These are phyloP conservation scores for Edaphochlamys debaryana DNA, from an alignment of 139 green algal species.

Conservation along the genomic window DNA sequence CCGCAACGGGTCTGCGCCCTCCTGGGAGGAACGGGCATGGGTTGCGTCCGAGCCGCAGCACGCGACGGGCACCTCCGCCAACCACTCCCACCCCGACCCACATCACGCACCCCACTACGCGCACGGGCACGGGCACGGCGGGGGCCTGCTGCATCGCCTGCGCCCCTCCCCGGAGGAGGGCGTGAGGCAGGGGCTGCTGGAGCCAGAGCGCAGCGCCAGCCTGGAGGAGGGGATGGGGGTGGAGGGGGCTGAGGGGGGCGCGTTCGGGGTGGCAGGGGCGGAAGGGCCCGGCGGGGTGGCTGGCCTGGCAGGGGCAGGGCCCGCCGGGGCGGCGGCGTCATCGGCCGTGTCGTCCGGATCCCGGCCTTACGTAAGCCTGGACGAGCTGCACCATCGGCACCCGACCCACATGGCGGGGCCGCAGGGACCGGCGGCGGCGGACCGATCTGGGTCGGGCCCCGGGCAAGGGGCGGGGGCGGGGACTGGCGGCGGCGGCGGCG, in stretches of 20 bases:
- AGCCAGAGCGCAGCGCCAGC: too few relatives aligned
- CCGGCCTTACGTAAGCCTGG: too few relatives aligned
- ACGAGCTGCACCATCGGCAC: not conserved
- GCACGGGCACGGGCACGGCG: not conserved
- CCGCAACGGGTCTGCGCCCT: too few relatives aligned
- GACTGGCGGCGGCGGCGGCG: too few relatives aligned
- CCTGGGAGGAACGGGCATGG: not conserved
- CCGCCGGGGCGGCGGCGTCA: not conserved
- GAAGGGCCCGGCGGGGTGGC: not conserved
- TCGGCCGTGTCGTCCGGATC: too few relatives aligned
- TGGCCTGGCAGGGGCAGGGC: not conserved
- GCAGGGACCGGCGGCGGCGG: too few relatives aligned
- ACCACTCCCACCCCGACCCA: not conserved
- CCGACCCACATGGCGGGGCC: too few relatives aligned
- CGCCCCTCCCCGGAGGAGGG: not conserved
- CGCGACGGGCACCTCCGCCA: too few relatives aligned
- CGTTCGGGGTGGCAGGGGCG: not conserved
- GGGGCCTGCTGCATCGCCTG: not conserved
- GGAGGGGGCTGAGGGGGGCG: not conserved
- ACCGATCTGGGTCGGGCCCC: too few relatives aligned
- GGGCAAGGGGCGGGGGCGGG: too few relatives aligned
- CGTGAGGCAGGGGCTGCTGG: conserved; percentile 15
- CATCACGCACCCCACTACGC: not conserved
- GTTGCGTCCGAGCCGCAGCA: too few relatives aligned
- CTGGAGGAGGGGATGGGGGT: too few relatives aligned